A percentile compares a stretch with the other conserved stretches of the same genome.
These are phyloP conservation scores for Talaromyces sp. DNA, from an alignment of 2,329 filamentous ascomycete genomes.

Conservation along the genomic window DNA sequence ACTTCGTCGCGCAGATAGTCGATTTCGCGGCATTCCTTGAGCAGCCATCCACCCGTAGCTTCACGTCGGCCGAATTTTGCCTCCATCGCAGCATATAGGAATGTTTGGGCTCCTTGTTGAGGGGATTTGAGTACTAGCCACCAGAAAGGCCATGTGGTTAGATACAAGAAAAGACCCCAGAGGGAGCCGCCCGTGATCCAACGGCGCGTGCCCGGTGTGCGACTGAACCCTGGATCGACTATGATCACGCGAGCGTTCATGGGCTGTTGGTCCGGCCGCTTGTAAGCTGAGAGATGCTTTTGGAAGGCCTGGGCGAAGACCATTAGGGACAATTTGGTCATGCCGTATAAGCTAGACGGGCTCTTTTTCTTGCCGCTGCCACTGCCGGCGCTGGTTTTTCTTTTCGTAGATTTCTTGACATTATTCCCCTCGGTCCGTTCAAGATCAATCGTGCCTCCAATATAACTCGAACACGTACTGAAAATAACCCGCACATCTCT, in stretches of 20 bases:
- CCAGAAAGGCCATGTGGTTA: slow-evolving; percentile 71
- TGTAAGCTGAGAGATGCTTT: slow-evolving; percentile 80
- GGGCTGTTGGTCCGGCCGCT: slow-evolving; percentile 75
- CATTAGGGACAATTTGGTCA: slow-evolving; percentile 72
- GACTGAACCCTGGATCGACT: slow-evolving; percentile 77
- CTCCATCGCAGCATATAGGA: slow-evolving; percentile 84
- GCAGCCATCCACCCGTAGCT: slow-evolving; percentile 57
- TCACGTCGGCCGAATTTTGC: slow-evolving; percentile 53
- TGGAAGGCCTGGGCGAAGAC: slow-evolving; percentile 87
- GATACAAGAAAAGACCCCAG: slow-evolving; percentile 70
- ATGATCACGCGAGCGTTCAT: slow-evolving; percentile 79
- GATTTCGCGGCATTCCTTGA: slow-evolving; percentile 85
- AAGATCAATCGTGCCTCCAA: slow-evolving; percentile 63
- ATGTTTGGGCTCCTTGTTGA: slow-evolving; percentile 76
- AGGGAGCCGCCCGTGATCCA: slow-evolving; percentile 84
- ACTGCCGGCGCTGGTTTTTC: background rate
- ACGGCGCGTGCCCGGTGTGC: slow-evolving; percentile 80
- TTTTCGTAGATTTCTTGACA: slow-evolving; percentile 33
- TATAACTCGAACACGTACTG: slow-evolving; percentile 82
- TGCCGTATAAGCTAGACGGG: slow-evolving; percentile 49
- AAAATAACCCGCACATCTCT: slow-evolving; percentile 87
- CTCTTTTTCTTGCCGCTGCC: slow-evolving; percentile 13
- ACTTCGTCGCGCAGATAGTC: slow-evolving; percentile 69
- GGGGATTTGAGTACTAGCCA: slow-evolving; percentile 88
- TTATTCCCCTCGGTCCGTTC: slow-evolving; percentile 24